Percentiles rank a stretch among this genome's conserved stretches.
Evolutionary conservation across 495 filamentous ascomycete genomes (phyloP).

Genomic region (Chaetomium tenue): DNA sequence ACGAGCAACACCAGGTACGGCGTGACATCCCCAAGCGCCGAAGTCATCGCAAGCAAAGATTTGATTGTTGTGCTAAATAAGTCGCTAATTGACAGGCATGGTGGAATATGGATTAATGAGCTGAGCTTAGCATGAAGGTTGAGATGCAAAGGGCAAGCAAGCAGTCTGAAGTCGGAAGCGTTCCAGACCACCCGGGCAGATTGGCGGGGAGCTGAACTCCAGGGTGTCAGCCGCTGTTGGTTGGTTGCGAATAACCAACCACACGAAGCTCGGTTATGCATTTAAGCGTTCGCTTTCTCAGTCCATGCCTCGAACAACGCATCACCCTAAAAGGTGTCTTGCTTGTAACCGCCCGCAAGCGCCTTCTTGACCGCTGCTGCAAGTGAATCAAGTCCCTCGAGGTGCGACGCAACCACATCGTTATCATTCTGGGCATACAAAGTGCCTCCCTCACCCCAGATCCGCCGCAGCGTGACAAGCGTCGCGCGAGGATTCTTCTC

Average conservation of each 20-base stretch:
- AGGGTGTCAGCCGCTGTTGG: background rate
- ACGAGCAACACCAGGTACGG: constrained; percentile 65
- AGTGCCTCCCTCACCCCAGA: constrained; percentile 71
- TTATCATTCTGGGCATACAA: constrained; percentile 68
- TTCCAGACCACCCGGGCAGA: background rate
- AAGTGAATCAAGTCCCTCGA: constrained; percentile 50
- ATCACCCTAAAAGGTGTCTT: constrained; percentile 30
- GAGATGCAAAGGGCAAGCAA: background rate
- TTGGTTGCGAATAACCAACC: too few species aligned
- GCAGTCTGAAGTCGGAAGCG: background rate
- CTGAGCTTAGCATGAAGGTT: background rate
- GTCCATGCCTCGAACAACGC: background rate
- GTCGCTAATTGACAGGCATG: constrained; percentile 12
- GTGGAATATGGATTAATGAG: background rate
- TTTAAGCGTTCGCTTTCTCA: too few species aligned
- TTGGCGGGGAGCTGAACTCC: background rate
- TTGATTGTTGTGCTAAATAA: background rate
- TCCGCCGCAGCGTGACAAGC: constrained; percentile 57
- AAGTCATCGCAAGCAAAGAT: constrained; percentile 33
- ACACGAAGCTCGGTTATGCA: too few species aligned
- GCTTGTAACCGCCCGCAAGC: constrained; percentile 38
- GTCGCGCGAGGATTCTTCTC: constrained; percentile 54
- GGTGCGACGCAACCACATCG: constrained; percentile 49
- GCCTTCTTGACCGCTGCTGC: constrained; percentile 45
- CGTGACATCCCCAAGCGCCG: constrained; percentile 49